Base-by-base conservation (phyloP, 1,284 basidiomycete genomes). In the Schizopora paradoxa region DNA sequence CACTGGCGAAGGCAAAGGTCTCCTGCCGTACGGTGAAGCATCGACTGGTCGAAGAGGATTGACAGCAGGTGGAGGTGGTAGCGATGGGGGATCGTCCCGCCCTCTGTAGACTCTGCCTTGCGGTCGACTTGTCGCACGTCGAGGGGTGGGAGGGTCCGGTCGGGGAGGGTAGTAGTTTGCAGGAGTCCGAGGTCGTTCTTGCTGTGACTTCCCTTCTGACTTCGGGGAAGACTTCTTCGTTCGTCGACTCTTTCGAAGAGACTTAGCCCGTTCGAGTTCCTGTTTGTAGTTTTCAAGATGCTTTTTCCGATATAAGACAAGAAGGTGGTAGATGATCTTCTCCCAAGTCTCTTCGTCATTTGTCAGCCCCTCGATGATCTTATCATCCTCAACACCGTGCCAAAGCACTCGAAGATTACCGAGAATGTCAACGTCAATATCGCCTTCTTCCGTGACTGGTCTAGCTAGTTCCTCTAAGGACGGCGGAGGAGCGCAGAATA, bases 391-490 rank as follows among this genome's bases (percentile, higher is more conserved):
- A 3, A 77, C 77, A 5, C 77, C 85, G 48, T 86, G 80, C 92
- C 94, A 99, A 21, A 99, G 73, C 5, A 91, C 92, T 57, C 82
- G 83, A 38, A 99, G 67, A 66, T 97, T 98, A 23, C 79, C 80
- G 59, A 99, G 79, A 56, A 99, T 91, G 56, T 95, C 92, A 2
- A 76, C 70, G 61, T 99, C 95, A 55, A 99, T 85, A 43, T 80
- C 80, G 14, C 73, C 73, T 14, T 64, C 65, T 13, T 62, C 70
- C 26, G 70, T 66, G 32, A 93, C 72, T 8, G 89, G 82, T 26
- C 74, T 71, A 14, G 83, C 78, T 39, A 90, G 81, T 48, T 76
- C 73, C 47, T 79, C 75, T 27, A 91, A 66, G 48, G 74, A 75
- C n/a, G 83, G 87, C 41, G 82, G 72, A 44, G 75, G 67, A 53